Evolutionary conservation across 1,139 yeast species (phyloP).

Genomic region (Candida sanyaensis): DNA sequence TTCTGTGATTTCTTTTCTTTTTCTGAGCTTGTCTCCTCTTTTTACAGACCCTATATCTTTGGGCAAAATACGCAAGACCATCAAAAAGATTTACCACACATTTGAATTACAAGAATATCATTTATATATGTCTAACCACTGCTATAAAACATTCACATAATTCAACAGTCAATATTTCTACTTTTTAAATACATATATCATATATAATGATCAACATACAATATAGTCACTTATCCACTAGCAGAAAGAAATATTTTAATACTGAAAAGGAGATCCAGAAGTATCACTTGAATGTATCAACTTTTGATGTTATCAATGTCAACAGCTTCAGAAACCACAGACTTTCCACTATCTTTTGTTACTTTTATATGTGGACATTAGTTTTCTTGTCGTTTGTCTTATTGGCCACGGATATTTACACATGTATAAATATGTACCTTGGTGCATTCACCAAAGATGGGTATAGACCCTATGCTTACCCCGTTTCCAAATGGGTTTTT

Average conservation of each 20-base stretch:
- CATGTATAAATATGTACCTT: constrained; percentile 65
- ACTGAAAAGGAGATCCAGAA: constrained; percentile 30
- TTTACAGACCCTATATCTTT: no score
- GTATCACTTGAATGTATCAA: constrained; percentile 40
- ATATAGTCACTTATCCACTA: background rate
- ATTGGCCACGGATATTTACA: constrained; percentile 74
- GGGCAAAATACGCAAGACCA: no score
- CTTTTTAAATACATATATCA: no score
- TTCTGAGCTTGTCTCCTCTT: no score
- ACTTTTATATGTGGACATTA: constrained; percentile 51
- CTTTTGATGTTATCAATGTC: constrained; percentile 44
- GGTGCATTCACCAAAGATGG: constrained; percentile 57
- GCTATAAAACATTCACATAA: no score
- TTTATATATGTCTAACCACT: no score
- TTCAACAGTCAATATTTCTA: no score
- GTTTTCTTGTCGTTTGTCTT: constrained; percentile 58
- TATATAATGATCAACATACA: background rate
- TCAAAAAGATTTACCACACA: no score
- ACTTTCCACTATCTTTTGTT: constrained; percentile 55
- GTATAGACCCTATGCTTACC: constrained; percentile 57
- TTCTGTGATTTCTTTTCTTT: no score
- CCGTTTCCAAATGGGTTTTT: constrained; percentile 74
- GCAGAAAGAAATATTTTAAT: constrained; percentile 16
- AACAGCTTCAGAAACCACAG: constrained; percentile 55
- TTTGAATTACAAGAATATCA: no score